Conservation (phyloP, 257 asterid species). For the Solanum habrochaites region DNA sequence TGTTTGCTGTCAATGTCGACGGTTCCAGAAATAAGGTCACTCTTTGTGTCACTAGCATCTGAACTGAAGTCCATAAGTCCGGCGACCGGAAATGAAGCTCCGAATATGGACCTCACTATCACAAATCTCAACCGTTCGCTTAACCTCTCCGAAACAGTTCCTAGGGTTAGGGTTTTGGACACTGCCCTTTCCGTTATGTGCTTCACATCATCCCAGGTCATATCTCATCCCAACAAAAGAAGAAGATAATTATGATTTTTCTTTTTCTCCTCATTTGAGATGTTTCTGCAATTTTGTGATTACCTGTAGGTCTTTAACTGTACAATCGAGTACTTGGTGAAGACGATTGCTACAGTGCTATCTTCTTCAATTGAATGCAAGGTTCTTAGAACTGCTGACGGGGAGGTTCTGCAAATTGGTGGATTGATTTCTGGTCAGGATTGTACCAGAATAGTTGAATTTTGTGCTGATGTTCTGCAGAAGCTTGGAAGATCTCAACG, state of each 20-base stretch:
- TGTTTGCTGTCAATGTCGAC: conserved; percentile 13
- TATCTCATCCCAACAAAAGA: neutral
- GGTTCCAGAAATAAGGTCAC: conserved; percentile 31
- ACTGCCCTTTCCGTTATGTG: conserved; percentile 70
- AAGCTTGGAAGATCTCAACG: conserved; percentile 37
- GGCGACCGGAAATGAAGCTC: conserved; percentile 9
- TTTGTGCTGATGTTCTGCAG: conserved; percentile 32
- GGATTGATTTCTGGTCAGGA: conserved; percentile 35
- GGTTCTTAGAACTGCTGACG: conserved; percentile 17
- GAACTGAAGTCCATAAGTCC: conserved; percentile 25
- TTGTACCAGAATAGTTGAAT: conserved; percentile 25
- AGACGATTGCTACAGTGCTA: conserved; percentile 40
- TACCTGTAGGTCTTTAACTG: conserved; percentile 44
- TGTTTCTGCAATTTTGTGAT: neutral
- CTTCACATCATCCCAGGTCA: conserved; percentile 66
- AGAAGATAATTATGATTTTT: neutral
- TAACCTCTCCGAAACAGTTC: conserved; percentile 34
- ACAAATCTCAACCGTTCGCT: conserved; percentile 49
- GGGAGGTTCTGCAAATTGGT: conserved; percentile 38
- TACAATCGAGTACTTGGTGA: conserved; percentile 32
- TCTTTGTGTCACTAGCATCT: conserved; percentile 49
- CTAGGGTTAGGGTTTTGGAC: conserved; percentile 42
- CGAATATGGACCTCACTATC: conserved; percentile 15
- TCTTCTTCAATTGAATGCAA: conserved; percentile 47
- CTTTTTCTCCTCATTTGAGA: neutral